Base-by-base conservation (phyloP, 2,329 filamentous ascomycete genomes). In the Rhinocladiella similis region DNA sequence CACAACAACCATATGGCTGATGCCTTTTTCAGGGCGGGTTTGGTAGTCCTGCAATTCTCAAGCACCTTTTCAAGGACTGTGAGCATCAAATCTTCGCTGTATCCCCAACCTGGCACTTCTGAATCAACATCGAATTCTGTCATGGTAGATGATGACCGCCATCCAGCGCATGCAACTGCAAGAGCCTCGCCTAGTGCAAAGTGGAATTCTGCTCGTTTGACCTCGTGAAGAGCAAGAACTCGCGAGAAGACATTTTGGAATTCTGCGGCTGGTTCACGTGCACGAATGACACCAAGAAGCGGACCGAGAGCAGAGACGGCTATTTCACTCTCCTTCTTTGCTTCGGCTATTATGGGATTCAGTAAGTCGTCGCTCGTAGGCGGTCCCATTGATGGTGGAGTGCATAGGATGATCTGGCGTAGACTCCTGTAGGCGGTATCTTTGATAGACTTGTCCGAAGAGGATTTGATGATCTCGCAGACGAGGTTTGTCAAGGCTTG, bases 1-100 rank as follows among this genome's bases (percentile, higher is more conserved):
- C 89, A 96, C 57, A 97, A 86, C 0, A 97, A 81, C 94, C 94
- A 97, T 65, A 99, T 96, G 0, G 91, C 91, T 0, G 92, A 93
- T 2, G 93, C 91, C 69, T 96, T 96, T 65, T 91, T 86, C 3
- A 97, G 77, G 0, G 91, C 89, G 1, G 94, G 94, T 67, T 97
- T 97, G 0, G 90, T 91, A 7, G 87, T 85, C 66, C 88, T 87
- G 74, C 89, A 94, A 66, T 94, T 88, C 1, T 77, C 75, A 46
- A 97, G 79, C 1, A 95, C 81, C 68, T 87, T 91, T 57, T 89
- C 83, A 4, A 96, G 75, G 1, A 90, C 78, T 0, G 76, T 72
- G 7, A 74, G 74, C 22, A 88, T 74, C 50, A 80, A 71, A 1
- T 65, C 67, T 16, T 67, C 63, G 5, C 72, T 68, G 22, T 74